Base-by-base conservation (phyloP, 768 basidiomycete genomes). In the Rhodotorula babjevae region DNA sequence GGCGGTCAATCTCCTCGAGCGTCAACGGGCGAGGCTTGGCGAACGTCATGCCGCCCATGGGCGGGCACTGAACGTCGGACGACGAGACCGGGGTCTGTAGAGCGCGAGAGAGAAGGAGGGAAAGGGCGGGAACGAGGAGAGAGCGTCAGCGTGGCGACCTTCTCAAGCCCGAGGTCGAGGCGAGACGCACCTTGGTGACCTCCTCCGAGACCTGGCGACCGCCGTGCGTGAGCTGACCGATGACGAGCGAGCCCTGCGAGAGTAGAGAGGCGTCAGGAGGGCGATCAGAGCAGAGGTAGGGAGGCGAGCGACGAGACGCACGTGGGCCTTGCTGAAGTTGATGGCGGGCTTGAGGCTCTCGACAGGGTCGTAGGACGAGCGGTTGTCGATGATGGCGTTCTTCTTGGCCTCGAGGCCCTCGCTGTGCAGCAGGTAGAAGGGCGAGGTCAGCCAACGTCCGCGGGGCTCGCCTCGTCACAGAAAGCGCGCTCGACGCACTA, bases 1-100 rank as follows among this genome's bases (percentile, higher is more conserved):
- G 69, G 9, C 76, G 73, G 60, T 79, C 75, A 31, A 86, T 85
- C 68, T 86, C 85, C 9, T 82, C 80, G 27, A 72, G 36, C 0
- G 62, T 72, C 33, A 78, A 40, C 1, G 73, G 67, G 18, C 63
- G 64, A 5, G 77, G 77, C 33, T 65, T 61, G 25, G 72, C 75
- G 60, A 74, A 78, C 25, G 70, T 52, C 58, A 78, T 78, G 11
- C 76, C 75, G 16, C 65, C 71, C 53, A 78, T 57, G 0, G 78
- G 75, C 21, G 77, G 75, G 29, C 69, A 70, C 60, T 78, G 77
- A 21, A 77, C 65, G 59, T 79, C 78, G 10, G 74, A 62, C 16
- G 61, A 49, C 8, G 61, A 62, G 23, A 62, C 61, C 11, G 75
- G 40, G 74, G 67, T 21, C 69, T 25, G 36, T 36, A 36, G 36